A percentile compares a stretch with the other conserved stretches of the same genome.
Conservation (phyloP, 2,329 filamentous ascomycete genomes). For the Didymella glomerata region DNA sequence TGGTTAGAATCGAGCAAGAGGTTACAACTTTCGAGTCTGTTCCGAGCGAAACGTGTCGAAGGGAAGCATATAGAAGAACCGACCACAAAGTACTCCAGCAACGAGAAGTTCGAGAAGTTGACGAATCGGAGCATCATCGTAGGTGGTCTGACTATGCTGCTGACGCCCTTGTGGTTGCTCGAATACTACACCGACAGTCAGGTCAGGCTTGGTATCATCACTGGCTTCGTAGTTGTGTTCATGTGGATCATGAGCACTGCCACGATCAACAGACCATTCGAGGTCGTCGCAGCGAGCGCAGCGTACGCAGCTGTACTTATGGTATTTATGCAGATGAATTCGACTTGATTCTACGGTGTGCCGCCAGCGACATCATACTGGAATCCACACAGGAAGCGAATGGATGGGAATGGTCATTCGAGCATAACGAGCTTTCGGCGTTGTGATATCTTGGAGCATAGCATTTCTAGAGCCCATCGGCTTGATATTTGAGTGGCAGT, state of each 20-base stretch:
- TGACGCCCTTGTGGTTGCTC: constrained; percentile 37
- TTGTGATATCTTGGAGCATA: too few relatives aligned
- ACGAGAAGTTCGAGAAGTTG: constrained; percentile 23
- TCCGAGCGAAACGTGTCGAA: constrained; percentile 18
- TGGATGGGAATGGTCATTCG: too few relatives aligned
- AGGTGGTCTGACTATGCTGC: constrained; percentile 29
- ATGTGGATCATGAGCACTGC: constrained; percentile 22
- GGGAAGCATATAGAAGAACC: constrained; percentile 12
- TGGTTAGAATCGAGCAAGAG: constrained; percentile 21
- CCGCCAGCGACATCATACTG: too few relatives aligned
- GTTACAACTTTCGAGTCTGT: constrained; percentile 17
- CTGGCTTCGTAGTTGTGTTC: constrained; percentile 32
- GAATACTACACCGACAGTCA: constrained; percentile 17
- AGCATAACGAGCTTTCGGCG: too few relatives aligned
- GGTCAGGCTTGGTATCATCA: constrained; percentile 31
- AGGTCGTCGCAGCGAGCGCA: constrained; percentile 35
- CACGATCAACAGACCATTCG: constrained; percentile 27
- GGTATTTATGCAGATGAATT: constrained; percentile 16
- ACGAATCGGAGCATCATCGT: constrained; percentile 27
- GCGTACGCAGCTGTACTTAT: constrained; percentile 27
- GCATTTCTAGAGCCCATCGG: too few relatives aligned
- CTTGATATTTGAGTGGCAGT: too few relatives aligned
- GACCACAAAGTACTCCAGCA: constrained; percentile 24
- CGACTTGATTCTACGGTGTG: too few relatives aligned
- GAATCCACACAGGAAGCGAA: too few relatives aligned